Conservation (phyloP, 352 stramenopile species). For the Phytopythium helicoides region DNA sequence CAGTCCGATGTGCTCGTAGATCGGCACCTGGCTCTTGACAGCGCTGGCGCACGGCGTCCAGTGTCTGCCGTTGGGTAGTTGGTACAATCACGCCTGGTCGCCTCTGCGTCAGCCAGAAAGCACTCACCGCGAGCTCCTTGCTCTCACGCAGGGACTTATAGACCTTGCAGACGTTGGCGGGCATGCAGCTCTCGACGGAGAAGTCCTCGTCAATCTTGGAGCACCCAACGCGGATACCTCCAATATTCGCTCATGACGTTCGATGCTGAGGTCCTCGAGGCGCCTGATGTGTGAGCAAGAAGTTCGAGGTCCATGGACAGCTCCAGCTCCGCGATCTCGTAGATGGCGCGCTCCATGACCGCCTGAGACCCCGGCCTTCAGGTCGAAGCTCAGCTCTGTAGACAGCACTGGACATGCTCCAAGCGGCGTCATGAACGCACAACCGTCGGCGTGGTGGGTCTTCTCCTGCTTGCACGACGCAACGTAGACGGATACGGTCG, state of each 20-base stretch:
- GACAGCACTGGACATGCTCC: too few species aligned
- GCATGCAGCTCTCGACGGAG: constrained; percentile 73
- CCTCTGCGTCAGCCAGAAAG: neutral
- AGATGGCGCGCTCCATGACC: constrained; percentile 68
- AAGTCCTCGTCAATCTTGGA: constrained; percentile 75
- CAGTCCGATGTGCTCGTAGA: constrained; percentile 87
- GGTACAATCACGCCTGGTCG: neutral
- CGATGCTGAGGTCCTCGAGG: constrained; percentile 78
- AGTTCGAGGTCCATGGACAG: constrained; percentile 46
- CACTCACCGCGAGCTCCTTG: constrained; percentile 34
- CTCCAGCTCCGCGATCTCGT: constrained; percentile 55
- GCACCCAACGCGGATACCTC: constrained; percentile 74
- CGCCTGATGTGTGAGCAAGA: constrained; percentile 67
- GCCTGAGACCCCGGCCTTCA: constrained; percentile 68
- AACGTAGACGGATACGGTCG: too few species aligned
- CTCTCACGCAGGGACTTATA: constrained; percentile 57
- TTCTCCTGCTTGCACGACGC: too few species aligned
- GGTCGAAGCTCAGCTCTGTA: constrained; percentile 68
- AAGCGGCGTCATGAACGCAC: too few species aligned
- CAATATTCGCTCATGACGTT: constrained; percentile 69
- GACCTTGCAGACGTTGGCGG: constrained; percentile 80
- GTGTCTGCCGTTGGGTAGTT: constrained; percentile 21
- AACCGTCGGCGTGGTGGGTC: too few species aligned
- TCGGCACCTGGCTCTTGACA: constrained; percentile 72
- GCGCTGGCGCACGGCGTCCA: constrained; percentile 59